These are phyloP conservation scores for Pholiota conissans DNA, from an alignment of 768 basidiomycete species.

Conservation along the genomic window DNA sequence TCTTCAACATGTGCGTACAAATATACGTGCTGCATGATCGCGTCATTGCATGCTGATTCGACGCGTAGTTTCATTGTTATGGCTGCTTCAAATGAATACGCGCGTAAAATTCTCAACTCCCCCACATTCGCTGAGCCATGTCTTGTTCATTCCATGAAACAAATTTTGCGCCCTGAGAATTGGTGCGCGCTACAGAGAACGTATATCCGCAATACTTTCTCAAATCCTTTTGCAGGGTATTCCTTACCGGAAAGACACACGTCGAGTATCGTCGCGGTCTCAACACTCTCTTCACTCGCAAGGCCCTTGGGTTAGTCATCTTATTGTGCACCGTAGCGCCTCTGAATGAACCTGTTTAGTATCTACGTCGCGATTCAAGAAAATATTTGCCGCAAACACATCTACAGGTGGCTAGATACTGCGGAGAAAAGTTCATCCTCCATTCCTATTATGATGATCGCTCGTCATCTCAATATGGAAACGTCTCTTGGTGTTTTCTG, in stretches of 20 bases:
- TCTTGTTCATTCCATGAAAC: constrained; percentile 89
- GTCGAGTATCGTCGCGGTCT: constrained; percentile 91
- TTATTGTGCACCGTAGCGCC: neutral
- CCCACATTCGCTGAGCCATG: constrained; percentile 92
- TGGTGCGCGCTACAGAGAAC: constrained; percentile 51
- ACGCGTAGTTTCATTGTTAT: constrained; percentile 91
- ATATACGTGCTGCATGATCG: neutral
- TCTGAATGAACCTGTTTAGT: constrained; percentile 33
- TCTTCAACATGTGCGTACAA: constrained; percentile 90
- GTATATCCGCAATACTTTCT: neutral
- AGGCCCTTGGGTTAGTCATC: constrained; percentile 75
- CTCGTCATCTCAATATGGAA: constrained; percentile 95
- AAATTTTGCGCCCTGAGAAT: constrained; percentile 81
- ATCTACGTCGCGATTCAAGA: constrained; percentile 89
- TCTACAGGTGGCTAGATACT: constrained; percentile 68
- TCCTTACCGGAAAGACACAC: constrained; percentile 90
- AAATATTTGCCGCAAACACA: constrained; percentile 72
- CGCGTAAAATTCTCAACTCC: constrained; percentile 95
- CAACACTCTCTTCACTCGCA: constrained; percentile 91
- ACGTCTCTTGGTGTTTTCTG: constrained; percentile 96
- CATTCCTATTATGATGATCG: constrained; percentile 82
- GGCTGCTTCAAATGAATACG: constrained; percentile 89
- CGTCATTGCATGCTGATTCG: constrained; percentile 4
- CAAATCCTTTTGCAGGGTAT: constrained; percentile 66
- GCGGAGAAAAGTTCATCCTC: constrained; percentile 49